Evolutionary conservation across 352 stramenopile genomes (phyloP).

Genomic region (Pythium phragmiticola): DNA sequence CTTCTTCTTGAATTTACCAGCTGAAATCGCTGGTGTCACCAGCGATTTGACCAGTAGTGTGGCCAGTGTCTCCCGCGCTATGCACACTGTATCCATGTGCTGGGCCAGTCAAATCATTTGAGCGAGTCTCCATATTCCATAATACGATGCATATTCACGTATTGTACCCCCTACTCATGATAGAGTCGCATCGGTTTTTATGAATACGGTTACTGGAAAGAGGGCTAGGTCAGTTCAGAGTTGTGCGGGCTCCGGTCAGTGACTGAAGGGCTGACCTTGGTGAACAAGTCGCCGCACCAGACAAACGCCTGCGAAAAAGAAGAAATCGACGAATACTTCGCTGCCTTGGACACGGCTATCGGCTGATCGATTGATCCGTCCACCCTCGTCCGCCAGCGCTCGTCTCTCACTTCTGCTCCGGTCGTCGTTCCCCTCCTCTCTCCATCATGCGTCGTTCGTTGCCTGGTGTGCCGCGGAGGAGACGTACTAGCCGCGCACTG

Average conservation of each 20-base stretch:
- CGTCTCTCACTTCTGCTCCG: background rate
- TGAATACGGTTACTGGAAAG: slow-evolving; percentile 4
- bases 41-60: slow-evolving; percentile 8
- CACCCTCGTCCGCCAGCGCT: background rate
- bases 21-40: too few species aligned
- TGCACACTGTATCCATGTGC: slow-evolving; percentile 18
- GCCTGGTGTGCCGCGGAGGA: background rate
- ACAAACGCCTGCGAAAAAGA: background rate
- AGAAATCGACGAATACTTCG: background rate
- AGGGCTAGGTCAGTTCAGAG: slow-evolving; percentile 21
- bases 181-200: background rate
- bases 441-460: slow-evolving; percentile 3
- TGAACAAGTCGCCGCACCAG: background rate
- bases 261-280: background rate
- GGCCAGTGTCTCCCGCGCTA: slow-evolving; percentile 9
- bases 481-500: background rate
- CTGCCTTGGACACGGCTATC: background rate
- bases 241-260: background rate
- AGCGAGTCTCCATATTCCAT: background rate
- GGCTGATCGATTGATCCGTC: background rate
- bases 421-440: background rate
- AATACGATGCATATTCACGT: background rate
- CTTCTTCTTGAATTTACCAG: too few species aligned
- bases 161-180: background rate
- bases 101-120: background rate